Percentiles rank a stretch among this genome's conserved stretches.
Conservation (phyloP, 257 asterid species). For the Verbena officinalis region DNA sequence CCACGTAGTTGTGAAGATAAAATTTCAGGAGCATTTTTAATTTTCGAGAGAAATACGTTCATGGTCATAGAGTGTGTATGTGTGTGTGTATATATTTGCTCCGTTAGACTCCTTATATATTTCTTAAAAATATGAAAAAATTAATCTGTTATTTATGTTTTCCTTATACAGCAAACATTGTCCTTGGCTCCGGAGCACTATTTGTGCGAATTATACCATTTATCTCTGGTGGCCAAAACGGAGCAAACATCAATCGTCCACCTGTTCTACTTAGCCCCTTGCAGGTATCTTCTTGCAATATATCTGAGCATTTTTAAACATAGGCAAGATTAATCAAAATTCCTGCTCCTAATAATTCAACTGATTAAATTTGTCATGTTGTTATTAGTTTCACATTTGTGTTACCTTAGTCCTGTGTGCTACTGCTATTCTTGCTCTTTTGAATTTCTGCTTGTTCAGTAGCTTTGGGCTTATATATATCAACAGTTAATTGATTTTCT, state of each 20-base stretch:
- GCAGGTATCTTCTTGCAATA: constrained; percentile 62
- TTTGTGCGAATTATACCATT: constrained; percentile 82
- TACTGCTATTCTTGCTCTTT: constrained; percentile 23
- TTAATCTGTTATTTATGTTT: constrained; percentile 16
- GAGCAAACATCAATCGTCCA: constrained; percentile 39
- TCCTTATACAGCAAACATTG: constrained; percentile 64
- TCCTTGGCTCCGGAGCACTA: constrained; percentile 77
- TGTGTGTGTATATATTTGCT: too few species aligned
- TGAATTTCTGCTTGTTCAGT: background rate
- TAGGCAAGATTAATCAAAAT: background rate
- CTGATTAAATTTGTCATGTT: background rate
- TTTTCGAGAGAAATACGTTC: too few species aligned
- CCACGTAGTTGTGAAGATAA: background rate
- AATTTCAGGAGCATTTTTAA: background rate
- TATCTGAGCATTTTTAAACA: background rate
- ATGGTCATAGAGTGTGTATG: background rate
- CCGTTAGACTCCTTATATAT: constrained; percentile 11
- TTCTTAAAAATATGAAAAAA: constrained; percentile 14
- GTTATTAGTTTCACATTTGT: constrained; percentile 1
- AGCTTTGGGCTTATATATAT: constrained; percentile 20
- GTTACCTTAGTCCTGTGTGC: constrained; percentile 8
- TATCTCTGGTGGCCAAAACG: constrained; percentile 48
- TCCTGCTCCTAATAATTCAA: background rate
- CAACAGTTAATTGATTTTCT: constrained; percentile 20
- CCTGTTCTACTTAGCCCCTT: constrained; percentile 79